phyloP scores from a whole-genome alignment of 192 early-diverging fungal genomes.

The Entophlyctis luteolus region DNA sequence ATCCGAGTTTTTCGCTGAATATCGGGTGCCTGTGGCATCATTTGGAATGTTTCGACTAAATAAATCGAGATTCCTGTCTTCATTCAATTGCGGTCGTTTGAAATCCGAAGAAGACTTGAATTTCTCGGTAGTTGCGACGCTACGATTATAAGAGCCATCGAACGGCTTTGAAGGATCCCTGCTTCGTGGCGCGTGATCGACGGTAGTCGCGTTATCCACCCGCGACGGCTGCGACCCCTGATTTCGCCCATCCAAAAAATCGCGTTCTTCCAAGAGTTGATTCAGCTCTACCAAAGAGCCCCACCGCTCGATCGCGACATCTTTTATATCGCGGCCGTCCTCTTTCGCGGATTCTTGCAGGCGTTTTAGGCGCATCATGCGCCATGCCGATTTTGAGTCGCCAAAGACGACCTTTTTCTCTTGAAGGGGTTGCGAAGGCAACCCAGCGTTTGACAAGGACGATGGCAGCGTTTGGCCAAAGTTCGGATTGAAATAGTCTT shows the following conservation, averaged over 20 bases:
- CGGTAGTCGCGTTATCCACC: not conserved
- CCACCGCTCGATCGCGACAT: constrained; percentile 69
- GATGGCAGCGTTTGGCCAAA: not conserved
- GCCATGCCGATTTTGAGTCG: constrained; percentile 57
- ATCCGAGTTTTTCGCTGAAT: not conserved
- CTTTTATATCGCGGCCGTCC: constrained; percentile 54
- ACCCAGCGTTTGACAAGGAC: too few species aligned
- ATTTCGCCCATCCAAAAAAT: constrained; percentile 49
- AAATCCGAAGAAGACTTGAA: not conserved
- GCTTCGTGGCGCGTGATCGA: constrained; percentile 17
- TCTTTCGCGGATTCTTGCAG: constrained; percentile 66
- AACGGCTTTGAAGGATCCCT: too few species aligned
- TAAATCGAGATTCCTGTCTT: not conserved
- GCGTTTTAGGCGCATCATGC: constrained; percentile 75
- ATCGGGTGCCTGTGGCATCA: not conserved
- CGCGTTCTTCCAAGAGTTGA: constrained; percentile 62
- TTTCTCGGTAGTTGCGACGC: constrained; percentile 3
- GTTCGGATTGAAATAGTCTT: constrained; percentile 27
- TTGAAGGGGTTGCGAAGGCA: not conserved
- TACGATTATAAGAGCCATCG: too few species aligned
- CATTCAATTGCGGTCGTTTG: not conserved
- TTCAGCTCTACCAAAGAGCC: constrained; percentile 67
- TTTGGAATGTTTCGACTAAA: not conserved
- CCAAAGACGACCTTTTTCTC: constrained; percentile 36
- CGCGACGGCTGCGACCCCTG: not conserved